Conservation (phyloP, 768 basidiomycete genomes). For the Rhodosporidiobolus odoratus region DNA sequence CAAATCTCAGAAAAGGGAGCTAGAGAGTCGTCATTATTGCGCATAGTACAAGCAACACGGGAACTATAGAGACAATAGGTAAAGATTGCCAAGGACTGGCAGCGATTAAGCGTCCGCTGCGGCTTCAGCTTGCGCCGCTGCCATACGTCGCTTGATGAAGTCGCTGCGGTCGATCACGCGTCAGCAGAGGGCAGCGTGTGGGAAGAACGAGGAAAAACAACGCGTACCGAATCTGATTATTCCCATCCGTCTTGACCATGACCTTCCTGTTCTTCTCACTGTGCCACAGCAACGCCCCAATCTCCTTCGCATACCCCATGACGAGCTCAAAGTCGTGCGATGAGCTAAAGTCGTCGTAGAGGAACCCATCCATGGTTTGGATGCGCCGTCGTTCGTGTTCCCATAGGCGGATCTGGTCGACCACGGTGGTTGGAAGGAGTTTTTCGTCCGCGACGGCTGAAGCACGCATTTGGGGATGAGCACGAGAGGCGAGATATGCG, state of each 20-base stretch:
- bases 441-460: constrained; percentile 71
- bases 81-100: too few relatives aligned
- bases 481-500: constrained; percentile 85
- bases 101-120: too few relatives aligned
- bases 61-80: too few relatives aligned
- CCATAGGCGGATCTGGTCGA: constrained; percentile 96
- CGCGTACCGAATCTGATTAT: constrained; percentile 39
- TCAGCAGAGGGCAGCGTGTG: not conserved
- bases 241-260: constrained; percentile 54
- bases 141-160: constrained; percentile 42
- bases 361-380: constrained; percentile 80
- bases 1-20: not conserved
- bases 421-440: constrained; percentile 89
- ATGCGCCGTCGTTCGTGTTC: constrained; percentile 90
- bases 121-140: constrained; percentile 13
- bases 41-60: not conserved
- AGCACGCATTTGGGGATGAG: constrained; percentile 96
- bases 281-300: constrained; percentile 80
- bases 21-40: not conserved
- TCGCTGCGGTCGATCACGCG: constrained; percentile 8
- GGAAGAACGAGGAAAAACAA: not conserved
- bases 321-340: constrained; percentile 83
- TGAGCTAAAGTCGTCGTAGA: constrained; percentile 82
- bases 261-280: constrained; percentile 63
- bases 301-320: constrained; percentile 72